Conservation (phyloP, 257 asterid genomes). For the Oldenlandia corymbosa region DNA sequence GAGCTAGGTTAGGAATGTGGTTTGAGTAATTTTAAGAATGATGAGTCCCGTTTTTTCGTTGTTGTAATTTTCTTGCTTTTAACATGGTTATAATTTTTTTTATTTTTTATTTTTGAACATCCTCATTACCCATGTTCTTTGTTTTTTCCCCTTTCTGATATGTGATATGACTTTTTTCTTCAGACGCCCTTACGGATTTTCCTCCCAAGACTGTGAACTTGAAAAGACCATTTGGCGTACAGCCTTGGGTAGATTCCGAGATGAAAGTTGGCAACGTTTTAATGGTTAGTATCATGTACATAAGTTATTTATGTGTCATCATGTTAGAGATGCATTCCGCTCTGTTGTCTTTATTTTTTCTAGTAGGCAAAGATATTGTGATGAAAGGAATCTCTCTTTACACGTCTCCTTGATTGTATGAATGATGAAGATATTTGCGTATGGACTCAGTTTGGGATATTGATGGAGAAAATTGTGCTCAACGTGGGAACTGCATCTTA, state of each 20-base stretch:
- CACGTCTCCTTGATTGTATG: not conserved
- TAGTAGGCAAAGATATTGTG: not conserved
- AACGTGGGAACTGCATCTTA: not conserved
- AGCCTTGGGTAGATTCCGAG: slow-evolving; percentile 81
- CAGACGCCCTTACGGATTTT: slow-evolving; percentile 64
- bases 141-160: not conserved
- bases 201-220: slow-evolving; percentile 57
- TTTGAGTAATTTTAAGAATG: not conserved
- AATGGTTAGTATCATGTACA: slow-evolving; percentile 52
- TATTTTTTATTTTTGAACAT: not conserved
- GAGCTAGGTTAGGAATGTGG: not conserved
- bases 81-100: not conserved
- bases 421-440: not conserved
- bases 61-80: not conserved
- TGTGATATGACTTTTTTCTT: slow-evolving; percentile 16
- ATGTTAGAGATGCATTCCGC: slow-evolving; percentile 1
- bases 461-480: not conserved
- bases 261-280: slow-evolving; percentile 63
- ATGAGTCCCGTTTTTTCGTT: not conserved
- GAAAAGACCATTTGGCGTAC: slow-evolving; percentile 60
- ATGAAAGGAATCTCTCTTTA: not conserved
- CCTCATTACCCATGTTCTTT: not conserved
- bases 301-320: not conserved
- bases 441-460: not conserved
- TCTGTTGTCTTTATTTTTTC: not conserved